These are phyloP conservation scores for Geranium brycei DNA, from an alignment of 345 rosid genomes.

Conservation along the genomic window DNA sequence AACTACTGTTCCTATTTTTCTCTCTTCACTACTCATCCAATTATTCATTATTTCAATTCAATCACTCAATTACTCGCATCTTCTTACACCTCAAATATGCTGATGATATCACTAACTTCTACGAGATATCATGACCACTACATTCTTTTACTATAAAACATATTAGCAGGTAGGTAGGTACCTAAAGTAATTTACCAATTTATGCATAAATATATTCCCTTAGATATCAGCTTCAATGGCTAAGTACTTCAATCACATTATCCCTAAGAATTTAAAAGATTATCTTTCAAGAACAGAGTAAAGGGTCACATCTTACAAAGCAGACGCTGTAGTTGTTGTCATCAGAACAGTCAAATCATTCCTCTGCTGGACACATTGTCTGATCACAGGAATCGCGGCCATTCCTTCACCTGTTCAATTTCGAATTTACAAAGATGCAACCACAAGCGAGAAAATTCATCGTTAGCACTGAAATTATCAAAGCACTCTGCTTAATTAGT, in stretches of 20 bases:
- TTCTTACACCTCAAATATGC: not conserved
- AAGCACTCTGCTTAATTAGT: not conserved
- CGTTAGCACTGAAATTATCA: too few species aligned
- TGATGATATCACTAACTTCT: not conserved
- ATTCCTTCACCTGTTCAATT: conserved; percentile 66
- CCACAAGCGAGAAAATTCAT: not conserved
- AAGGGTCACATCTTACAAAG: conserved; percentile 34
- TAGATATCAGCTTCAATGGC: not conserved
- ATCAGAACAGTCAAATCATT: conserved; percentile 55
- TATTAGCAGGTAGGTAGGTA: not conserved
- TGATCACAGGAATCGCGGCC: conserved; percentile 82
- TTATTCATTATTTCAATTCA: not conserved
- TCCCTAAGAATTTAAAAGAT: not conserved
- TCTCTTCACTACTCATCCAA: too few species aligned
- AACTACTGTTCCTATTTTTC: too few species aligned
- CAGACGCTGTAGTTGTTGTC: conserved; percentile 65
- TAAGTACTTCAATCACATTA: not conserved
- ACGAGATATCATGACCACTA: not conserved
- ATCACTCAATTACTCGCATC: not conserved
- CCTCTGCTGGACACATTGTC: conserved; percentile 31
- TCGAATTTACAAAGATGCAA: not conserved
- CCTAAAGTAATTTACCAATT: not conserved
- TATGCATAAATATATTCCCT: not conserved
- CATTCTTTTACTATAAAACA: too few species aligned
- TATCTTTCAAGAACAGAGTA: not conserved